Evolutionary conservation across 2,329 filamentous ascomycete species (phyloP), one percentile per base, ranked within the genome.

Genomic region (Fusarium avenaceum): DNA sequence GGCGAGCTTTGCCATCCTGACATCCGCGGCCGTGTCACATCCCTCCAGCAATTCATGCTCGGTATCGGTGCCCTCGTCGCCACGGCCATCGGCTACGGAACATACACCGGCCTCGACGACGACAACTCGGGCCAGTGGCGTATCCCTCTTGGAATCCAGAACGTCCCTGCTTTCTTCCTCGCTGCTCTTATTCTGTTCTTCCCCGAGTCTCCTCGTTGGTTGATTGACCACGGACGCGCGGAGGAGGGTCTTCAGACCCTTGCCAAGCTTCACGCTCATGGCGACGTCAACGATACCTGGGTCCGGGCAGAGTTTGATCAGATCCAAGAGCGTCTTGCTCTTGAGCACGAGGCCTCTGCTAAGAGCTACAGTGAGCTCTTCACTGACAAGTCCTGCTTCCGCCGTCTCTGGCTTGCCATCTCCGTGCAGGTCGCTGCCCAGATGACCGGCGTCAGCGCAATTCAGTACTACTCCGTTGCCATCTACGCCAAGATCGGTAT

Each of bases 11-110:
- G 89, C 4, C 92, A 94, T 76, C 92, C 92, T 6, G 86, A 85
- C 56, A 94, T 94, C 72, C 88, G 92, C 76, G 92, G 51, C 42
- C 51, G 51, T 33, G 24, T 54, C 26, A 54, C 91, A 1, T 86
- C 88, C 30, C 82, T 95, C 5, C 92, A 94, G 76, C 92, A 94
- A 72, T 94, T 94, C 75, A 94, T 94, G 91, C 77, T 95, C 51
- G 92, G 92, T 2, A 86, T 95, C 28, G 92, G 92, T 57, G 82
- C 91, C 17, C 84, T 96, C 3, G 80, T 89, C 17, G 92, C 92
- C 0, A 85, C 88, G 0, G 94, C 92, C 91, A 87, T 92, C 47
- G 89, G 88, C 0, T 95, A 89, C 64, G 92, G 89, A 44, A 81
- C 76, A 1, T 79, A 72, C 59, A 65, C 73, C 20, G 75, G 76